phyloP scores from a whole-genome alignment of 768 basidiomycete genomes.

The Suillus brevipes region DNA sequence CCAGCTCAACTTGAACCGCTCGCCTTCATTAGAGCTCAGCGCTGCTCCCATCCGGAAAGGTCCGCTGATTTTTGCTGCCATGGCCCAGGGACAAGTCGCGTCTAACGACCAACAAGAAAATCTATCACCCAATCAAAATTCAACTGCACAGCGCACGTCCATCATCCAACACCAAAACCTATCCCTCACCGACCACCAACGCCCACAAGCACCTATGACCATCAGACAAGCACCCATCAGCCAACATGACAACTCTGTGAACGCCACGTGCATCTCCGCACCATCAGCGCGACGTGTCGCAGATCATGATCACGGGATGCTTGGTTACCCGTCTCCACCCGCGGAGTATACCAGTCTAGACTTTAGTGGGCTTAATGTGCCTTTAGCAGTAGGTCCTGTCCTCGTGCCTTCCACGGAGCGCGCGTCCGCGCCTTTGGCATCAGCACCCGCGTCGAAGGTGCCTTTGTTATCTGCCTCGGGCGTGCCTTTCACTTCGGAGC shows the following conservation, averaged over 20 bases:
- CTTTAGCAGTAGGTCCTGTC: not conserved
- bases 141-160: not conserved
- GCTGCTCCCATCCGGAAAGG: constrained; percentile 40
- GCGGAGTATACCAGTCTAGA: constrained; percentile 14
- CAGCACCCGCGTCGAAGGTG: no score
- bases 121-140: not conserved
- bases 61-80: constrained; percentile 66
- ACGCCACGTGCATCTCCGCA: constrained; percentile 14
- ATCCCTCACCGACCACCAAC: not conserved
- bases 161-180: not conserved
- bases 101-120: not conserved
- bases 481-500: not conserved
- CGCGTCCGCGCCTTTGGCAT: not conserved
- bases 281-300: constrained; percentile 7
- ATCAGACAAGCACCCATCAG: constrained; percentile 16
- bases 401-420: not conserved
- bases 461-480: not conserved
- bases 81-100: constrained; percentile 32
- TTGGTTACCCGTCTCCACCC: constrained; percentile 33
- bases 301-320: not conserved
- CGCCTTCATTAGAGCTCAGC: constrained; percentile 12
- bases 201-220: not conserved
- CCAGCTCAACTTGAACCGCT: not conserved
- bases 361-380: not conserved
- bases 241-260: constrained; percentile 18